A percentile compares a stretch with the other conserved stretches of the same genome.
These are phyloP conservation scores for Gnomoniopsis sp. DNA, from an alignment of 2,329 filamentous ascomycete species.

Conservation along the genomic window DNA sequence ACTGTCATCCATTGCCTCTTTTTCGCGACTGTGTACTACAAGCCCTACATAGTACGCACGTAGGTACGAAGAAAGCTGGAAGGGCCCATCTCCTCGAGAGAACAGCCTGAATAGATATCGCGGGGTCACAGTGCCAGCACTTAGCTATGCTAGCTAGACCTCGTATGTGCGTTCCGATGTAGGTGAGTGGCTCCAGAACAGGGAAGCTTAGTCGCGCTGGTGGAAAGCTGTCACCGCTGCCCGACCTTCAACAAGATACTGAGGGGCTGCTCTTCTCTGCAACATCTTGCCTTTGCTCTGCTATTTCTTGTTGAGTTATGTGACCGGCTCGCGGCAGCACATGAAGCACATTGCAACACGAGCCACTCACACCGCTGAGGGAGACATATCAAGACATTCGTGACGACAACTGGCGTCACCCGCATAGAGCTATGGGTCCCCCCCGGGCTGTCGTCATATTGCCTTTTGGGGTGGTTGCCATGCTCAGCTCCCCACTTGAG, in stretches of 20 bases:
- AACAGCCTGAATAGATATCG: neutral
- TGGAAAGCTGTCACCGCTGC: neutral
- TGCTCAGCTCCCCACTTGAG: slow-evolving; percentile 5
- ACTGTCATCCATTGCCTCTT: no score
- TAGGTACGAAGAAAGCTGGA: no score
- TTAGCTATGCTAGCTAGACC: neutral
- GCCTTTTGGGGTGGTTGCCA: neutral
- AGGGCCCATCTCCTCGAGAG: neutral
- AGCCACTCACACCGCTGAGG: neutral
- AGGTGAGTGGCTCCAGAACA: neutral
- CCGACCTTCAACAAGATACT: neutral
- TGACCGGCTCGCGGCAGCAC: neutral
- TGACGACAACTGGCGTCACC: slow-evolving; percentile 16
- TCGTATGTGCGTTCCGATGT: neutral
- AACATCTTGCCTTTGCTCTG: neutral
- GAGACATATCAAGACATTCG: slow-evolving; percentile 2
- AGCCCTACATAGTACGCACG: no score
- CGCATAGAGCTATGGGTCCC: neutral
- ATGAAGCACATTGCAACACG: slow-evolving; percentile 1
- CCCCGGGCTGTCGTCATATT: slow-evolving; percentile 16
- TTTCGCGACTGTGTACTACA: no score
- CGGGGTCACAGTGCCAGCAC: neutral
- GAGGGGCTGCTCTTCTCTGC: neutral
- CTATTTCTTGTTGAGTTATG: neutral
- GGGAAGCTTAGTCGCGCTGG: neutral